phyloP scores from a whole-genome alignment of 1,284 basidiomycete genomes.

The Fomitopsis palustris region DNA sequence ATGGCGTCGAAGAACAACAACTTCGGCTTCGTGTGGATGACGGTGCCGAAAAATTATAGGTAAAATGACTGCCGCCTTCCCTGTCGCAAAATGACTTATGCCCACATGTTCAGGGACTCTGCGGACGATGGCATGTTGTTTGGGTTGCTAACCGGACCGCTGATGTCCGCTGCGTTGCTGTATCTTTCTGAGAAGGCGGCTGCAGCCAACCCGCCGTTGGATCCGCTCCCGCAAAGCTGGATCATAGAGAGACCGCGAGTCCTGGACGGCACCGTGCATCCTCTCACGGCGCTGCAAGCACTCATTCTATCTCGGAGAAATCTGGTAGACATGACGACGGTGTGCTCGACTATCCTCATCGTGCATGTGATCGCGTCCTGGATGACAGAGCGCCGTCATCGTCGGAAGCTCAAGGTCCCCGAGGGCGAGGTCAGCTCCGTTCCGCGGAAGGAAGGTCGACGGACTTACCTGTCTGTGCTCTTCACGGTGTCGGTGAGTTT shows the following conservation, averaged over 20 bases:
- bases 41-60: constrained; percentile 85
- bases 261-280: constrained; percentile 36
- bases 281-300: constrained; percentile 52
- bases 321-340: constrained; percentile 74
- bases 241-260: constrained; percentile 67
- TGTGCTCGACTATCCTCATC: constrained; percentile 77
- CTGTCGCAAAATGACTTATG: not conserved
- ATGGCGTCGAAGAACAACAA: constrained; percentile 42
- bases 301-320: constrained; percentile 70
- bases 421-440: constrained; percentile 72
- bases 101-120: constrained; percentile 51
- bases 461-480: constrained; percentile 57
- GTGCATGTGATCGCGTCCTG: constrained; percentile 75
- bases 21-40: constrained; percentile 79
- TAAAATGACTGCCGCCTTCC: constrained; percentile 26
- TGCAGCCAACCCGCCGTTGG: constrained; percentile 13
- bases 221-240: constrained; percentile 60
- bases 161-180: constrained; percentile 69
- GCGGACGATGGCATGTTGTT: constrained; percentile 83
- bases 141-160: constrained; percentile 73
- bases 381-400: constrained; percentile 60
- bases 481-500: constrained; percentile 56
- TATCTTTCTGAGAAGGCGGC: constrained; percentile 42
- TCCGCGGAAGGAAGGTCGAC: constrained; percentile 64
- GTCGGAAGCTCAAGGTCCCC: constrained; percentile 36